Evolutionary conservation across 164 flowering plant species (phyloP), one percentile per base, ranked within the genome.

Genomic region (Sextonia rubra): DNA sequence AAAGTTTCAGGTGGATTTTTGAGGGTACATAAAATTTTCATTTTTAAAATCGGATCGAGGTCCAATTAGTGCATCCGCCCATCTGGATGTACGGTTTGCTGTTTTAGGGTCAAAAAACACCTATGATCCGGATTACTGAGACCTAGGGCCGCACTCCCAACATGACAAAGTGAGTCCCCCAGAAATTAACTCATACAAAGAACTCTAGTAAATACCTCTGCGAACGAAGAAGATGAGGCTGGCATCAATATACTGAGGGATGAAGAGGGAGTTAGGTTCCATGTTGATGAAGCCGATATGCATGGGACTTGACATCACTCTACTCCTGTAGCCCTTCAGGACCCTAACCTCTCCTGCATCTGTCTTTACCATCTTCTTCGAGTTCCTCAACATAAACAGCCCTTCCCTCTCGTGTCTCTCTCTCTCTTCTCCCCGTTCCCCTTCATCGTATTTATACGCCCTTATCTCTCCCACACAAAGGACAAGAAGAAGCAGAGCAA

Each of bases 161-260:
- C 44, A 37, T 0, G 8, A 37, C 6, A 9, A 37, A 37, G 44
- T 37, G 44, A 2, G 44, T 37, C 11, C 44, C 44, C 44, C 44
- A 37, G 9, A 37, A 37, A 37, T 37, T 37, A 37, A 37, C 44
- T 37, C 11, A 7, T 37, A 37, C 8, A 37, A 37, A 37, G 9
- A 37, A 37, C 44, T 5, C 1, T 37, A 37, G 11, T 37, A 48
- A n/a, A 7, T 79, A 92, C 99, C 99, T 84, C 79, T 76, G 52
- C 89, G 88, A 58, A 93, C 64, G 79, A 95, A 95, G 87, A 95
- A 71, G 78, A 90, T 82, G 69, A 93, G 69, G 52, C 71, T 83
- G 68, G 97, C 88, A 79, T 93, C 97, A 8, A 88, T 70, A 64
- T 95, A 95, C 83, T 95, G 99, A 77, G 99, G 98, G 44, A 93